These are phyloP conservation scores for Calonectria pauciramosa DNA, from an alignment of 2,329 filamentous ascomycete genomes.

Conservation along the genomic window DNA sequence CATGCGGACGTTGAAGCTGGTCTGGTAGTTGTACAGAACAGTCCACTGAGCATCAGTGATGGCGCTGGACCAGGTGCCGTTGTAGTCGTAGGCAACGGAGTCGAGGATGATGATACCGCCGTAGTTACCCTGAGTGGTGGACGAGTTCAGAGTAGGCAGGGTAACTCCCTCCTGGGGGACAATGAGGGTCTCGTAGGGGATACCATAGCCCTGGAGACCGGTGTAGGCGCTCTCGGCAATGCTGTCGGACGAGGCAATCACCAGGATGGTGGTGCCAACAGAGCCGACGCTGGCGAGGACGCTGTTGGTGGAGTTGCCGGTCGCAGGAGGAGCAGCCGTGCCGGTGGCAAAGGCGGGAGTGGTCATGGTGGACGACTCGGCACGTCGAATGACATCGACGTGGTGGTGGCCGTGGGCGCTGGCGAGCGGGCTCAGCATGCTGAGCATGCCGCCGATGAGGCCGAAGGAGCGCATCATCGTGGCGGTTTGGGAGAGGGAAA, in stretches of 20 bases:
- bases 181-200: conserved; percentile 29
- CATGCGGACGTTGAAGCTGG: conserved; percentile 27
- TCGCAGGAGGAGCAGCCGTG: neutral
- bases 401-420: neutral
- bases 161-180: conserved; percentile 24
- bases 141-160: conserved; percentile 27
- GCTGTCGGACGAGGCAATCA: conserved; percentile 9
- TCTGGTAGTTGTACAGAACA: conserved; percentile 30
- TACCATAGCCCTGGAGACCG: conserved; percentile 31
- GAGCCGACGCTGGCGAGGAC: neutral
- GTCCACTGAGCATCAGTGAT: conserved; percentile 30
- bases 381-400: neutral
- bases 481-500: neutral
- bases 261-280: conserved; percentile 20
- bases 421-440: neutral
- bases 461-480: neutral
- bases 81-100: conserved; percentile 31
- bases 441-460: neutral
- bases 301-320: neutral
- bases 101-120: conserved; percentile 27
- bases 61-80: conserved; percentile 28
- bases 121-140: conserved; percentile 21
- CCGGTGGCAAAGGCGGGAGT: neutral
- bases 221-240: conserved; percentile 19
- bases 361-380: neutral